Percentiles rank a stretch among this genome's conserved stretches.
phyloP scores from a whole-genome alignment of 805 yeast species.

The Cyberlindnera misumaiensis region DNA sequence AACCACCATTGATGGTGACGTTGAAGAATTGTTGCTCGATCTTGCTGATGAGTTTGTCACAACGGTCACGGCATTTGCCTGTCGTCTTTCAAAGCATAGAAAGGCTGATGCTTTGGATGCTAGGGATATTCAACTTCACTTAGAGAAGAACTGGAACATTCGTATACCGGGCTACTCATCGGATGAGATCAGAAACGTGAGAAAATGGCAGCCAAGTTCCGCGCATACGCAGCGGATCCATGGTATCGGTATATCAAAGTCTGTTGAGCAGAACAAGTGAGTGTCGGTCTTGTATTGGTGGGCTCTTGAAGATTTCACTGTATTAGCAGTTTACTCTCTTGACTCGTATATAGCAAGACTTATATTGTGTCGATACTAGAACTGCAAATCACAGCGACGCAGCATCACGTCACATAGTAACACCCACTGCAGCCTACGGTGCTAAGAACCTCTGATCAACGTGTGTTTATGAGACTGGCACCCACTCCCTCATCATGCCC shows the following conservation, averaged over 20 bases:
- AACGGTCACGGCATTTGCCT: slow-evolving; percentile 87
- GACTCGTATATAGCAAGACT: too few species aligned
- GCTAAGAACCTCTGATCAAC: too few species aligned
- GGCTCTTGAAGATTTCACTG: too few species aligned
- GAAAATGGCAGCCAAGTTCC: slow-evolving; percentile 63
- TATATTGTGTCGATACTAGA: too few species aligned
- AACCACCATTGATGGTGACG: slow-evolving; percentile 89
- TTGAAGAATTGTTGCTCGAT: slow-evolving; percentile 83
- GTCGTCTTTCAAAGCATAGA: slow-evolving; percentile 91
- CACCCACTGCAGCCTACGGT: too few species aligned
- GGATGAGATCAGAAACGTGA: slow-evolving; percentile 78
- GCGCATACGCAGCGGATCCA: slow-evolving; percentile 60
- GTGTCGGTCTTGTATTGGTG: background rate
- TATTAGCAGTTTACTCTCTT: too few species aligned
- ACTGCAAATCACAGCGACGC: too few species aligned
- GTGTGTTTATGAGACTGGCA: too few species aligned
- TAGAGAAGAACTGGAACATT: slow-evolving; percentile 92
- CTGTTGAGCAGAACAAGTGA: slow-evolving; percentile 35
- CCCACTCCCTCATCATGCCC: too few species aligned
- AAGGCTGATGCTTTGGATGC: slow-evolving; percentile 82
- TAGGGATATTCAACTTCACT: slow-evolving; percentile 83
- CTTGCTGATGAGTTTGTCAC: slow-evolving; percentile 93
- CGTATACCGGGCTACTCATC: slow-evolving; percentile 89
- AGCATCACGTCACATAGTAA: too few species aligned
- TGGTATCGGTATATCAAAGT: slow-evolving; percentile 56